Base-by-base conservation (phyloP, 352 stramenopile genomes). In the Globisporangium radiosum region DNA sequence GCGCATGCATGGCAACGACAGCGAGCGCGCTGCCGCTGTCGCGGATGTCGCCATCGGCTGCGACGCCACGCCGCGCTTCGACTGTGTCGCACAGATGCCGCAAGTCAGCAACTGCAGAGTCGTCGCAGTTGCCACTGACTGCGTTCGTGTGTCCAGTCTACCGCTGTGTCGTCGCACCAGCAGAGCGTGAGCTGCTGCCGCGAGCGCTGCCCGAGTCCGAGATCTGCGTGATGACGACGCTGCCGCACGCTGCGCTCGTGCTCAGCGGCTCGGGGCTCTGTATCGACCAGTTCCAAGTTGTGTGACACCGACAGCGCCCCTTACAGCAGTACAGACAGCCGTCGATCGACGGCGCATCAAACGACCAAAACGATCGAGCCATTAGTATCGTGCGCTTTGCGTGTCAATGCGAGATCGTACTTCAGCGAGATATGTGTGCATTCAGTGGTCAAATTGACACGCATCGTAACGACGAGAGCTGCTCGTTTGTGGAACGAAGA, bases 111-210 rank as follows among this genome's bases (percentile, higher is more conserved):
- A 14, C 25, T 17, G 15, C 52, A 45, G 8, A 50, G n/a, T 13
- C 6, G 14, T 7, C 9, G 9, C 8, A 7, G 11, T 10, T 39
- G 15, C 39, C 39, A 19, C 0, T 54, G 2, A 55, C 39, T 11
- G 54, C 71, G 48, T 80, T 65, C 33, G 36, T 61, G 36, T 80
- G 70, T 11, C 64, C 72, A 38, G n/a, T 80, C n/a, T 62, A 59
- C 25, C 48, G 59, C 17, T 61, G 25, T 25, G 2, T 47, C 38
- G 7, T 45, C 8, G 25, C 25, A 33, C 25, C 25, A 2, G 2
- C 38, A 40, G 8, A 17, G 52, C 47, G n/a, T 8, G 60, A 25
- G 9, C 40, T 42, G 11, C 39, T 44, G 40, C 7, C 25, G 52
- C 47, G 15, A 11, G 59, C 33, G 11, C 43, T 40, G 13, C 43